These are phyloP conservation scores for Chlamydomonas sp. DNA, from an alignment of 139 green algal species.

Conservation along the genomic window DNA sequence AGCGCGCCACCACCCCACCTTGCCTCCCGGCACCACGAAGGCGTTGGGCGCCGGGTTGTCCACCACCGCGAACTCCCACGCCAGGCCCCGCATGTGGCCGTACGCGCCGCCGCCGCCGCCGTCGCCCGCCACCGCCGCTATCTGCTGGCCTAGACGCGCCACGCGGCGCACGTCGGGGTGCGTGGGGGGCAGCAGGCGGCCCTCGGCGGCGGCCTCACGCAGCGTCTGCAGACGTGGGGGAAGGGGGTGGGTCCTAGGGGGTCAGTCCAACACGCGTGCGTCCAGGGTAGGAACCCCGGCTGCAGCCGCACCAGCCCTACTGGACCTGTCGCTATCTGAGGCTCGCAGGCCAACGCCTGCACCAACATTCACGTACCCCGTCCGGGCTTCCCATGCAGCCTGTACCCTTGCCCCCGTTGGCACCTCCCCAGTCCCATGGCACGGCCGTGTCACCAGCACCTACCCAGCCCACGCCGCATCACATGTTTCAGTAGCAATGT, in stretches of 20 bases:
- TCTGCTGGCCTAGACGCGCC: conserved; percentile 38
- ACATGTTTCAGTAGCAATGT: too few relatives aligned
- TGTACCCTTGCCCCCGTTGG: too few relatives aligned
- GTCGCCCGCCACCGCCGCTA: conserved; percentile 59
- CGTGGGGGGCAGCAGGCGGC: conserved; percentile 60
- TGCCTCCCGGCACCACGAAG: conserved; percentile 90
- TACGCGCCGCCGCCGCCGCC: conserved; percentile 65
- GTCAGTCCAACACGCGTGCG: neutral
- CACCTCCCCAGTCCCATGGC: too few relatives aligned
- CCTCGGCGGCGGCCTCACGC: conserved; percentile 20
- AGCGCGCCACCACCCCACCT: too few relatives aligned
- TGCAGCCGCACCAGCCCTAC: too few relatives aligned
- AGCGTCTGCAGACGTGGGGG: conserved; percentile 18
- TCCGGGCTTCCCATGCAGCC: too few relatives aligned
- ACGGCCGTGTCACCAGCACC: too few relatives aligned
- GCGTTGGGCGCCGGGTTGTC: conserved; percentile 78
- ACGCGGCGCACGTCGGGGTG: conserved; percentile 52
- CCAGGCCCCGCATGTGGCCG: conserved; percentile 69
- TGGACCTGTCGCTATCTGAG: too few relatives aligned
- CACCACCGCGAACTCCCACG: conserved; percentile 92
- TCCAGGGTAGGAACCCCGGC: too few relatives aligned
- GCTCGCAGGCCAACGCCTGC: too few relatives aligned
- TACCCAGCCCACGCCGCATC: too few relatives aligned
- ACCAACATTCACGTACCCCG: too few relatives aligned
- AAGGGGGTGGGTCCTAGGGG: neutral